These are phyloP conservation scores for Arbutus unedo DNA, from an alignment of 148 eudicot species.

Conservation along the genomic window DNA sequence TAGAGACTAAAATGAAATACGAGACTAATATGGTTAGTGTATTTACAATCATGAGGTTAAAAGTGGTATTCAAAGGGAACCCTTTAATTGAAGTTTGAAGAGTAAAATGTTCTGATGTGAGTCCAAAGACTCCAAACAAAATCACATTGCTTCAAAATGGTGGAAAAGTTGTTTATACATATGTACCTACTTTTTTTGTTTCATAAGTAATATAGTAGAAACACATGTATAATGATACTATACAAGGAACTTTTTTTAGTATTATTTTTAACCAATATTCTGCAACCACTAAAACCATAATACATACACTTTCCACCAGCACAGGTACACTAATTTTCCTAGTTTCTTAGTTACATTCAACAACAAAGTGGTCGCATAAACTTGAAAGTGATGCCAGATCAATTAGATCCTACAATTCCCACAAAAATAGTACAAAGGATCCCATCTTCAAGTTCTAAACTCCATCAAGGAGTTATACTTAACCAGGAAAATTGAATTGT, in stretches of 20 bases:
- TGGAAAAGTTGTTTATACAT: background rate
- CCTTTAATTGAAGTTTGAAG: background rate
- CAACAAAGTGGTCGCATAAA: background rate
- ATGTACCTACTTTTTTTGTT: too few species aligned
- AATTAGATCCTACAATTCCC: background rate
- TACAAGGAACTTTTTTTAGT: background rate
- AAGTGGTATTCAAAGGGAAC: background rate
- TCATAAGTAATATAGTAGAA: too few species aligned
- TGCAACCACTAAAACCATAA: background rate
- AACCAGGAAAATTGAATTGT: background rate
- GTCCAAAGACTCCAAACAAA: background rate
- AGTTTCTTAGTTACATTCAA: background rate
- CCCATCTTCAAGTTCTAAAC: slow-evolving; percentile 4
- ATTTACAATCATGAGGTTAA: background rate
- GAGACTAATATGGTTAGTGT: background rate
- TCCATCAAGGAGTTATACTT: slow-evolving; percentile 6
- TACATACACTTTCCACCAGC: background rate
- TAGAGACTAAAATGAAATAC: background rate
- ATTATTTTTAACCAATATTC: background rate
- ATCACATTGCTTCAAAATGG: background rate
- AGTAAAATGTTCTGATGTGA: background rate
- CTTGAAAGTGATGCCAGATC: background rate
- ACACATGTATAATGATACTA: background rate
- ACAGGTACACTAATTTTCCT: background rate
- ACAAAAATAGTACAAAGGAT: background rate